Conservation (phyloP, 441 rosid genomes). For the Pelargonium cotyledonis region DNA sequence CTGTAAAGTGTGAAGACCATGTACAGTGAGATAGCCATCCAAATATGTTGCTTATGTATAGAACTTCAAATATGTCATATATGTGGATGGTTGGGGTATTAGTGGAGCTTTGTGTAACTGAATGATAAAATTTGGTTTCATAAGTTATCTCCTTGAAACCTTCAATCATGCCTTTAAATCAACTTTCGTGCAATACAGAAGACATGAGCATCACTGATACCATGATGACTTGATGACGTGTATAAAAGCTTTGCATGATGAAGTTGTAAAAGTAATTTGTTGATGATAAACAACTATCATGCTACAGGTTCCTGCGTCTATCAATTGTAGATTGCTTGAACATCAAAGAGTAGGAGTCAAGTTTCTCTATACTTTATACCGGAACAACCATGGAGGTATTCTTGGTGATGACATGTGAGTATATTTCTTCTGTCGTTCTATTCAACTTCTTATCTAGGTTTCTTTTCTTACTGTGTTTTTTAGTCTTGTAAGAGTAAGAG, state of each 20-base stretch:
- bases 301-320: constrained; percentile 80
- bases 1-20: no score
- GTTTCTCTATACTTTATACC: constrained; percentile 62
- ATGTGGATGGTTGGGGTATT: no score
- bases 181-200: no score
- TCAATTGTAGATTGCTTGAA: constrained; percentile 83
- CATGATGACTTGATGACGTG: neutral
- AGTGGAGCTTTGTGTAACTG: no score
- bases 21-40: no score
- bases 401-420: constrained; percentile 98
- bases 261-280: neutral
- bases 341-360: constrained; percentile 82
- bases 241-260: constrained; percentile 3
- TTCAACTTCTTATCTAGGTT: neutral
- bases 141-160: no score
- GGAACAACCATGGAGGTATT: constrained; percentile 78
- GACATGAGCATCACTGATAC: no score
- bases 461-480: neutral
- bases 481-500: no score
- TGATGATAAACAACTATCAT: constrained; percentile 2
- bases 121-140: no score
- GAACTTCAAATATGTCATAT: no score
- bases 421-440: constrained; percentile 1
- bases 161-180: no score
- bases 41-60: no score